These are phyloP conservation scores for Backusella tarrabulga DNA, from an alignment of 192 early-diverging fungal genomes.

Conservation along the genomic window DNA sequence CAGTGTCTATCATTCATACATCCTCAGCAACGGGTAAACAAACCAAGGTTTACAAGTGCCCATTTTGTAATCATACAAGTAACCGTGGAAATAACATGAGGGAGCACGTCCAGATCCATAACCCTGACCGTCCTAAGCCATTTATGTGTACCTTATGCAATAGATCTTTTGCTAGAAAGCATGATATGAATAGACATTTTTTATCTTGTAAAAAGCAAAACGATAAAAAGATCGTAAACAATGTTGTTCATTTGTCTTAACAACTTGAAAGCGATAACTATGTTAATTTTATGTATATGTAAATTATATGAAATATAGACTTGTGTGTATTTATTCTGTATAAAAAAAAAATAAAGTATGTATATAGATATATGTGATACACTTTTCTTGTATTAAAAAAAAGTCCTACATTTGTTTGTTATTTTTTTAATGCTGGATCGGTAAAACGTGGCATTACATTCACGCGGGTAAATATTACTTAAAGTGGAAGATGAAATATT, in stretches of 20 bases:
- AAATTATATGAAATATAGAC: not conserved
- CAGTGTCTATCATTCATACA: not conserved
- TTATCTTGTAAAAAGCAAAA: slow-evolving; percentile 9
- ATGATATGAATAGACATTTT: slow-evolving; percentile 68
- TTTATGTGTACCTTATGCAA: slow-evolving; percentile 55
- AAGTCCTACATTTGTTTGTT: not conserved
- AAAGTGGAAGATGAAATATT: not conserved
- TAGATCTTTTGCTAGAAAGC: slow-evolving; percentile 63
- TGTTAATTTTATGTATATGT: slow-evolving; percentile 5
- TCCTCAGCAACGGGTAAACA: not conserved
- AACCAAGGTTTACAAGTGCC: slow-evolving; percentile 35
- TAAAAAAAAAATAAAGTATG: slow-evolving; percentile 7
- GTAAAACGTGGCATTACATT: not conserved
- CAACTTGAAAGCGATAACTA: not conserved
- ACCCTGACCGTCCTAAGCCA: slow-evolving; percentile 60
- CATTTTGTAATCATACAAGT: slow-evolving; percentile 56
- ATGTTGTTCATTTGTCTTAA: not conserved
- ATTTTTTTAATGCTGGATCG: not conserved
- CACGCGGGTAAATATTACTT: not conserved
- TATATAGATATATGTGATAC: not conserved
- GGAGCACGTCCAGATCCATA: slow-evolving; percentile 63
- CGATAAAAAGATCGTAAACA: not conserved
- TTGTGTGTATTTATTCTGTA: not conserved
- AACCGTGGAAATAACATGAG: slow-evolving; percentile 68
- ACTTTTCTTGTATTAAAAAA: not conserved